Evolutionary conservation across 441 rosid species (phyloP).

Genomic region (Daphne laureola): DNA sequence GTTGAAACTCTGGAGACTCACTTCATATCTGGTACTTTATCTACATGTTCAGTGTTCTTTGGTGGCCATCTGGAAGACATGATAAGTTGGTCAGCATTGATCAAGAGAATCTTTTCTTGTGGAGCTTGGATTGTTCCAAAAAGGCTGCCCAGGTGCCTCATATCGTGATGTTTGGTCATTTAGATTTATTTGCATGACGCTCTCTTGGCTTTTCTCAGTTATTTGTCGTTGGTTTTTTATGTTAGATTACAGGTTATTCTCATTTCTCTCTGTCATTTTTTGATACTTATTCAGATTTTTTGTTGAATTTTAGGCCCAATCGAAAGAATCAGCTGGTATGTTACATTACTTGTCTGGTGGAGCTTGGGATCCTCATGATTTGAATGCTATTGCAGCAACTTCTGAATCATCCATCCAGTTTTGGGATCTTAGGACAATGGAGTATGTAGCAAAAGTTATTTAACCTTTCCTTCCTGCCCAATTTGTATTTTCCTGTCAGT

Average conservation of each 20-base stretch:
- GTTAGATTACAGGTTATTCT: no score
- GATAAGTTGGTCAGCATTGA: conserved; percentile 86
- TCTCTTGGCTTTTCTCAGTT: no score
- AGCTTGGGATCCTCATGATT: conserved; percentile 91
- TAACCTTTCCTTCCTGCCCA: conserved; percentile 8
- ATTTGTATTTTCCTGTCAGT: no score
- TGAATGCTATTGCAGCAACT: conserved; percentile 64
- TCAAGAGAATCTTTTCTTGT: conserved; percentile 60
- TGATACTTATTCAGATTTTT: conserved; percentile 25
- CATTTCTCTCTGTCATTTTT: no score
- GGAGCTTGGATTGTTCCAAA: conserved; percentile 75
- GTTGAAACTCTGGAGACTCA: neutral
- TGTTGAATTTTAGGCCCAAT: conserved; percentile 47
- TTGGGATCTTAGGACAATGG: conserved; percentile 78
- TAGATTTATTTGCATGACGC: no score
- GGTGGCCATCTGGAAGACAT: conserved; percentile 90
- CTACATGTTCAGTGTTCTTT: conserved; percentile 48
- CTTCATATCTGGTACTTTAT: neutral
- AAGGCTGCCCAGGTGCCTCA: conserved; percentile 65
- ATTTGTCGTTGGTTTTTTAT: no score
- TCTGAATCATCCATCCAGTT: conserved; percentile 79
- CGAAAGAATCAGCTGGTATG: conserved; percentile 82
- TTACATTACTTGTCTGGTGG: conserved; percentile 79
- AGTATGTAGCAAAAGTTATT: conserved; percentile 30
- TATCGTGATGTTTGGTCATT: neutral